Evolutionary conservation across 2,329 filamentous ascomycete species (phyloP).

Genomic region (Apiospora hydei): DNA sequence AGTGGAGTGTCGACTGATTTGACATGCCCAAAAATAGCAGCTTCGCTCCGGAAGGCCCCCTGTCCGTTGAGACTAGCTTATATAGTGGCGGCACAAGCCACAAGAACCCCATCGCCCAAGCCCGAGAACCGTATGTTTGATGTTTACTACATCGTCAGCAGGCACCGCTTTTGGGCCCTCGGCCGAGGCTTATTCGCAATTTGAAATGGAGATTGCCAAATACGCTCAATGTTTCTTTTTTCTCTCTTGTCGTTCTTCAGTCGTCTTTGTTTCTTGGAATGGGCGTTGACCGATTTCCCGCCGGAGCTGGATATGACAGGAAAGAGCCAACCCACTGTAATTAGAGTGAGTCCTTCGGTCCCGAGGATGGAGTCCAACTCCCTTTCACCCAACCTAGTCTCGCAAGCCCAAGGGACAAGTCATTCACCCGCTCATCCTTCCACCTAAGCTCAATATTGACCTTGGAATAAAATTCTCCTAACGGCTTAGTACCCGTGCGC

Average conservation of each 20-base stretch:
- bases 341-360: neutral
- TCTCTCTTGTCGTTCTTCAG: neutral
- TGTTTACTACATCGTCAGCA: conserved; percentile 8
- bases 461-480: neutral
- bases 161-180: neutral
- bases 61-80: conserved; percentile 11
- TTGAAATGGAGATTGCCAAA: neutral
- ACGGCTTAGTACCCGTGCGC: neutral
- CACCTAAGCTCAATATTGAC: neutral
- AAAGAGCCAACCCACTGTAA: neutral
- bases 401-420: neutral
- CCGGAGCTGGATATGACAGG: neutral
- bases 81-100: neutral
- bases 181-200: neutral
- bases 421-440: neutral
- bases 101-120: neutral
- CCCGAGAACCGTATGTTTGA: neutral
- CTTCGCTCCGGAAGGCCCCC: neutral
- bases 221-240: neutral
- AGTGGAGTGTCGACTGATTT: conserved; percentile 11
- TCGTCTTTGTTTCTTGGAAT: neutral
- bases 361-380: neutral
- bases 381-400: neutral
- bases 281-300: neutral
- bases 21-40: conserved; percentile 16